These are phyloP conservation scores for Setomelanomma holmii DNA, from an alignment of 2,329 filamentous ascomycete species.

Conservation along the genomic window DNA sequence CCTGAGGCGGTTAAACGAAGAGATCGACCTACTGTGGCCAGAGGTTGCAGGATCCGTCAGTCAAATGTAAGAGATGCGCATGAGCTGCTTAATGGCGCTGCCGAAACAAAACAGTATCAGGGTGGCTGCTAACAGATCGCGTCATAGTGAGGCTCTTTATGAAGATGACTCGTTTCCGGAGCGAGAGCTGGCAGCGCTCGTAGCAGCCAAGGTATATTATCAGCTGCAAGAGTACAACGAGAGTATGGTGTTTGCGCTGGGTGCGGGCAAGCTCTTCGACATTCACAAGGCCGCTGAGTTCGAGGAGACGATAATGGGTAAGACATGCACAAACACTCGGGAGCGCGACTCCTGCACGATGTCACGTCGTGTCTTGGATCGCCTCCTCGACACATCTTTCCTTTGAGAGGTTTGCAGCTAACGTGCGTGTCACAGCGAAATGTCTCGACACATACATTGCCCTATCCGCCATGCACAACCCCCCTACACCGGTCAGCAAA, in stretches of 20 bases:
- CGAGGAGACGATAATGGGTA: conserved; percentile 95
- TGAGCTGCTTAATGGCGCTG: conserved; percentile 2
- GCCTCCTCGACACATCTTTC: not conserved
- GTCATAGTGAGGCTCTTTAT: conserved; percentile 86
- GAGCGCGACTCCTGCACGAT: not conserved
- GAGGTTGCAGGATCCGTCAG: conserved; percentile 92
- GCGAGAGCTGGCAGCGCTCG: conserved; percentile 89
- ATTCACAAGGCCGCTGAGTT: conserved; percentile 91
- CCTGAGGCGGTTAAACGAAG: conserved; percentile 91
- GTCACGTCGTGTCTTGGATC: conserved; percentile 1
- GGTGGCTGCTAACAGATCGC: conserved; percentile 34
- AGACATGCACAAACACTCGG: conserved; percentile 31
- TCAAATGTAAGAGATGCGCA: conserved; percentile 75
- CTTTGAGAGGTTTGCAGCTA: conserved; percentile 10
- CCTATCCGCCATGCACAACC: conserved; percentile 68
- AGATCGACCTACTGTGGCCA: conserved; percentile 97
- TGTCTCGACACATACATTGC: conserved; percentile 98
- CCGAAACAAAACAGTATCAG: not conserved
- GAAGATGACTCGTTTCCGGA: conserved; percentile 96
- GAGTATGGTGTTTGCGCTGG: conserved; percentile 97
- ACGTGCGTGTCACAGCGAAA: conserved; percentile 65
- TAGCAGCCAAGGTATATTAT: conserved; percentile 98
- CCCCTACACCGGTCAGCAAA: conserved; percentile 57
- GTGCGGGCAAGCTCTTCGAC: conserved; percentile 93
- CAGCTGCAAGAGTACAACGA: conserved; percentile 99